A percentile compares a stretch with the other conserved stretches of the same genome.
Evolutionary conservation across 2,329 filamentous ascomycete genomes (phyloP).

Genomic region (Pestalotiopsis sp.): DNA sequence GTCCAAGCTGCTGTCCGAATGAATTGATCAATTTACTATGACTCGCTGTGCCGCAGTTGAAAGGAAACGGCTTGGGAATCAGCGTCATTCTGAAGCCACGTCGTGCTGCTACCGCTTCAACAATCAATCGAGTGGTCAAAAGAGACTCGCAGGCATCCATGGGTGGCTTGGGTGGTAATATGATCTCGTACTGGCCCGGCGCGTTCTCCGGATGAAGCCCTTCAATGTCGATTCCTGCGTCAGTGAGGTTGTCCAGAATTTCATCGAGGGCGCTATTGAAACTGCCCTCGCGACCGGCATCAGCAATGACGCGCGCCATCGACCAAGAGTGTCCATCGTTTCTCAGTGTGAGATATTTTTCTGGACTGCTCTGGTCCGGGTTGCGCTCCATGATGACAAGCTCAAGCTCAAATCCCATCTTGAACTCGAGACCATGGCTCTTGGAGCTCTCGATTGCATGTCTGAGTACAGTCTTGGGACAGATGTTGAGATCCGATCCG

Average conservation of each 20-base stretch:
- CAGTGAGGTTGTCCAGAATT: conserved; percentile 61
- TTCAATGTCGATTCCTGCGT: conserved; percentile 66
- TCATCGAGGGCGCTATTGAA: conserved; percentile 64
- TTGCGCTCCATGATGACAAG: conserved; percentile 66
- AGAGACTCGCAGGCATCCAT: conserved; percentile 72
- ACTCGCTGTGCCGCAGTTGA: conserved; percentile 62
- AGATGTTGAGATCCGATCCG: conserved; percentile 53
- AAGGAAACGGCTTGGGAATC: conserved; percentile 68
- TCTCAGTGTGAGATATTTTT: conserved; percentile 44
- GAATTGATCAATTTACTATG: conserved; percentile 46
- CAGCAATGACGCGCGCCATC: conserved; percentile 63
- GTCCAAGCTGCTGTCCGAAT: background rate
- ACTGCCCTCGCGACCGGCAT: conserved; percentile 41
- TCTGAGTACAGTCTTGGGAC: conserved; percentile 67
- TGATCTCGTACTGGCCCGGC: conserved; percentile 76
- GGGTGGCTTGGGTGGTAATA: conserved; percentile 64
- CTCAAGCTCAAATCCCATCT: conserved; percentile 82
- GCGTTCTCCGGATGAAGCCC: conserved; percentile 76
- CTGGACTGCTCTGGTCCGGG: conserved; percentile 26
- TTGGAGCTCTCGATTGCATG: conserved; percentile 53
- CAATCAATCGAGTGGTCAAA: conserved; percentile 69
- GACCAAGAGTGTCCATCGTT: conserved; percentile 72
- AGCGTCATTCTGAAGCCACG: conserved; percentile 70
- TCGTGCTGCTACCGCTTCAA: conserved; percentile 63
- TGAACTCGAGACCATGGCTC: conserved; percentile 56